Percentiles rank a stretch among this genome's conserved stretches.
Conservation (phyloP, 139 green algal genomes). For the Prasinococcaceae sp. region DNA sequence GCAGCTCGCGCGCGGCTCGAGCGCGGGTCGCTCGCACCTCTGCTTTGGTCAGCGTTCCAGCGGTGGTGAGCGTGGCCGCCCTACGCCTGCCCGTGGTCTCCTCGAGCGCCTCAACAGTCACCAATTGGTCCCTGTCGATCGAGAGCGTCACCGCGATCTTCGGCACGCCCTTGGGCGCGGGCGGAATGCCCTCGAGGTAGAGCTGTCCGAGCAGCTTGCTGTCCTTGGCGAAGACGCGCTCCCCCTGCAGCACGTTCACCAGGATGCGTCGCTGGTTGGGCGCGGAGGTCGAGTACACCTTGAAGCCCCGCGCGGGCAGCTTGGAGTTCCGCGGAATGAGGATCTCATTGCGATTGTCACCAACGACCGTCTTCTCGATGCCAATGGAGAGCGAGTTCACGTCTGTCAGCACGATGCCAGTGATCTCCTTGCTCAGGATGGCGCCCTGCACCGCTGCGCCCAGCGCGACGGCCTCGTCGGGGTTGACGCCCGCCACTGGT, state of each 20-base stretch:
- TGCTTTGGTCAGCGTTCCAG: no score
- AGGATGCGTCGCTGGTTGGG: no score
- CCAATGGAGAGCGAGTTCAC: slow-evolving; percentile 77
- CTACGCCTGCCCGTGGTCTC: no score
- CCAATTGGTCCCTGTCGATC: no score
- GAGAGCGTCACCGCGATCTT: slow-evolving; percentile 55
- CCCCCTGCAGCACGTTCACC: slow-evolving; percentile 59
- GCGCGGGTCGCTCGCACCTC: no score
- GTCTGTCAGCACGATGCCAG: slow-evolving; percentile 84
- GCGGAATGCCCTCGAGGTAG: slow-evolving; percentile 74
- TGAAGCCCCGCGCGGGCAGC: slow-evolving; percentile 69
- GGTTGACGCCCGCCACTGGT: slow-evolving; percentile 83
- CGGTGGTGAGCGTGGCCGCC: no score
- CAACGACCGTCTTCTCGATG: slow-evolving; percentile 79
- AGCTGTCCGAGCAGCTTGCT: slow-evolving; percentile 87
- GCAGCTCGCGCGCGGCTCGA: no score
- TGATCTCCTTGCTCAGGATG: slow-evolving; percentile 46
- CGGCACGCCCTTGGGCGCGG: slow-evolving; percentile 58
- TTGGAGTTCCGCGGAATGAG: slow-evolving; percentile 85
- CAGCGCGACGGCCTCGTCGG: slow-evolving; percentile 87
- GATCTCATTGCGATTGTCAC: slow-evolving; percentile 86
- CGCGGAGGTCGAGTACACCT: slow-evolving; percentile 76
- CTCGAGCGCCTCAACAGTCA: no score
- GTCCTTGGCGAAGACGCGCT: slow-evolving; percentile 86
- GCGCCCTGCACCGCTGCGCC: slow-evolving; percentile 72